Conservation (phyloP, 2,329 filamentous ascomycete genomes). For the Penicillium sp. region DNA sequence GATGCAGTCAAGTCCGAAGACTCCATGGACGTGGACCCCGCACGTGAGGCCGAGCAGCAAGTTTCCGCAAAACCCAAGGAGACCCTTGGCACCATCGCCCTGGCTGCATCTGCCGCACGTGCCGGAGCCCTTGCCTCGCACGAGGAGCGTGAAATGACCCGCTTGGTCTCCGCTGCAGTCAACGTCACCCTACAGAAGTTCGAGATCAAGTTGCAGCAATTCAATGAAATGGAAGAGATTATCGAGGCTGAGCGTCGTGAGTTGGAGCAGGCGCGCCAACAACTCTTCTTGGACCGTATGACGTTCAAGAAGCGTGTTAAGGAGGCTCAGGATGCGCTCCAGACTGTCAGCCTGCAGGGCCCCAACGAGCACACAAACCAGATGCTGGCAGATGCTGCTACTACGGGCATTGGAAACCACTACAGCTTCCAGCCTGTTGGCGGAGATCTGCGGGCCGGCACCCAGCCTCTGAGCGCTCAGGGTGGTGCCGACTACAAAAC, state of each 20-base stretch:
- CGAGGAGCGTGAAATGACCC: constrained; percentile 94
- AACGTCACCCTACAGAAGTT: constrained; percentile 95
- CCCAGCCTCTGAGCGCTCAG: constrained; percentile 44
- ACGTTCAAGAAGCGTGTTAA: constrained; percentile 84
- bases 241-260: constrained; percentile 90
- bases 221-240: constrained; percentile 91
- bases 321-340: constrained; percentile 73
- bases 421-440: constrained; percentile 43
- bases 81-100: constrained; percentile 68
- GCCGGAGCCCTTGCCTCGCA: constrained; percentile 87
- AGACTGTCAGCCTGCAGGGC: constrained; percentile 44
- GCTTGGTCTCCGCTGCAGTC: constrained; percentile 84
- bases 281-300: constrained; percentile 88
- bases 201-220: constrained; percentile 92
- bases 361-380: constrained; percentile 43
- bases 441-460: constrained; percentile 31
- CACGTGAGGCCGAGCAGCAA: constrained; percentile 32
- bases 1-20: constrained; percentile 55
- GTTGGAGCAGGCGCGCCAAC: constrained; percentile 85
- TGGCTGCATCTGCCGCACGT: constrained; percentile 82
- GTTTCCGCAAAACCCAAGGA: constrained; percentile 45
- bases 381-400: constrained; percentile 37
- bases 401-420: constrained; percentile 39
- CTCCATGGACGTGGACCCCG: constrained; percentile 58
- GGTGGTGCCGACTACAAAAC: constrained; percentile 44